Evolutionary conservation across 2,329 filamentous ascomycete genomes (phyloP).

Genomic region (Hysterium pulicare): DNA sequence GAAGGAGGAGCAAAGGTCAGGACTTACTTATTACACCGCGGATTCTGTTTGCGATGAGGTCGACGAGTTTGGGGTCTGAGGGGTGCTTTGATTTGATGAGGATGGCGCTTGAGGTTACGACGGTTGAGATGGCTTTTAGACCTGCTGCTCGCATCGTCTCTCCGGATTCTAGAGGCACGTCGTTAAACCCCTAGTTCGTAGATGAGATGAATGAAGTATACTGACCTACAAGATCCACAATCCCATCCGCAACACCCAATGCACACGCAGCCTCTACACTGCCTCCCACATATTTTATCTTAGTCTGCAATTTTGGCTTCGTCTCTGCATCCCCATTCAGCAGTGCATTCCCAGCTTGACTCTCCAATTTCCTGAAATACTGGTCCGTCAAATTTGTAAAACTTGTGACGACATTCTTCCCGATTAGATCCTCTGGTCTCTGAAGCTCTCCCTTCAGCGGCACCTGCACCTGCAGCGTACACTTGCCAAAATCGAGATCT

Average conservation of each 20-base stretch:
- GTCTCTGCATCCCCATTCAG: slow-evolving; percentile 35
- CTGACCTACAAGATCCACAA: slow-evolving; percentile 93
- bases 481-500: slow-evolving; percentile 85
- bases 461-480: slow-evolving; percentile 95
- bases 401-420: slow-evolving; percentile 92
- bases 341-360: slow-evolving; percentile 34
- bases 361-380: slow-evolving; percentile 80
- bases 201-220: not conserved
- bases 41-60: slow-evolving; percentile 82
- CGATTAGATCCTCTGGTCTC: slow-evolving; percentile 73
- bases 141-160: slow-evolving; percentile 98
- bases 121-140: slow-evolving; percentile 89
- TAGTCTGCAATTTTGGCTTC: slow-evolving; percentile 67
- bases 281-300: slow-evolving; percentile 90
- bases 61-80: slow-evolving; percentile 74
- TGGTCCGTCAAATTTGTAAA: slow-evolving; percentile 80
- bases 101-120: slow-evolving; percentile 81
- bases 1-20: not conserved
- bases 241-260: slow-evolving; percentile 90
- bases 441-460: slow-evolving; percentile 75
- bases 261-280: slow-evolving; percentile 98
- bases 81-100: slow-evolving; percentile 87
- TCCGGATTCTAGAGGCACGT: slow-evolving; percentile 71
- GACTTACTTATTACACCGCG: slow-evolving; percentile 79
- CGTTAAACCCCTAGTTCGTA: slow-evolving; percentile 4